phyloP scores from a whole-genome alignment of 2,329 filamentous ascomycete species.

The Botrytis pseudocinerea region DNA sequence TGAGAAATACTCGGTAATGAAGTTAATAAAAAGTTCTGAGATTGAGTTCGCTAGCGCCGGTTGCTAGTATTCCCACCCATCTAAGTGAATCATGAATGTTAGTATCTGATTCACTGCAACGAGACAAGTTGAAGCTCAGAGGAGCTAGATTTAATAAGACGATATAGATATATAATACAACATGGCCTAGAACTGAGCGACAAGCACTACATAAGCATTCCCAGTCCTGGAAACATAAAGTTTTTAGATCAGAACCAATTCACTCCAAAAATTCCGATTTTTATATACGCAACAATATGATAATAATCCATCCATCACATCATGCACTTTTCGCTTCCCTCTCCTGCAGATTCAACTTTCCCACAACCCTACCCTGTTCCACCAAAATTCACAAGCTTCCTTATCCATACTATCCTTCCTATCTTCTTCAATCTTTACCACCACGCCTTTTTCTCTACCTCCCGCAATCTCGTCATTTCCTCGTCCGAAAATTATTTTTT shows the following conservation, averaged over 20 bases:
- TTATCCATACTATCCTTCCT: constrained; percentile 46
- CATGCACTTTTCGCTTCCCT: not conserved
- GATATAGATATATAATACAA: not conserved
- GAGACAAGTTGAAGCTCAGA: not conserved
- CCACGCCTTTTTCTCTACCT: constrained; percentile 44
- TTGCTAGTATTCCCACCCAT: not conserved
- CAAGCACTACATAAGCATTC: not conserved
- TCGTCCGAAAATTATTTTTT: constrained; percentile 53
- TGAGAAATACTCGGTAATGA: not conserved
- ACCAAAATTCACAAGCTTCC: constrained; percentile 61
- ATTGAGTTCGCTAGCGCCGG: not conserved
- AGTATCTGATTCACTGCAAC: not conserved
- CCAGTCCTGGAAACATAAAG: not conserved
- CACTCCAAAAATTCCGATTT: not conserved
- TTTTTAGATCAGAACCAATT: not conserved
- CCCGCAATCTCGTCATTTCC: constrained; percentile 57
- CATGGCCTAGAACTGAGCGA: not conserved
- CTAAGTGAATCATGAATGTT: not conserved
- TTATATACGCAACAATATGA: not conserved
- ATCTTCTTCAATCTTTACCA: constrained; percentile 44
- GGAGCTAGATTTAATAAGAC: not conserved
- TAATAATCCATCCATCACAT: not conserved
- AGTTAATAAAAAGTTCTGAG: not conserved
- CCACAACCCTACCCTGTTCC: constrained; percentile 51
- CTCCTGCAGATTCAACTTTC: not conserved